Evolutionary conservation across 768 basidiomycete genomes (phyloP).

Genomic region (Fomitopsis serialis): DNA sequence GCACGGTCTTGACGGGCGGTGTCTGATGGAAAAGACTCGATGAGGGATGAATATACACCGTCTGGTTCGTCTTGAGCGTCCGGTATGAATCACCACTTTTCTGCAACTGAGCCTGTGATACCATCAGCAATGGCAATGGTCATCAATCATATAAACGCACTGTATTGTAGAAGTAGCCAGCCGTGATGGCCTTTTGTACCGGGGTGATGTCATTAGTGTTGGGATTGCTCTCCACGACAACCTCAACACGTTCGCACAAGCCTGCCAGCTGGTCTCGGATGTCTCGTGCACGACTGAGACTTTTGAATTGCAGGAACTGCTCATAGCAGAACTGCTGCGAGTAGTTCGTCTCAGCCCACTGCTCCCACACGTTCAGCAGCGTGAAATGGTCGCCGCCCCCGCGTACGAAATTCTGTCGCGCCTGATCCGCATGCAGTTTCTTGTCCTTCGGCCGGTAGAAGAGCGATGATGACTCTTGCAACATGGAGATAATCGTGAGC

Average conservation of each 20-base stretch:
- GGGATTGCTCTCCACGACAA: constrained; percentile 80
- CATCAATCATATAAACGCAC: constrained; percentile 33
- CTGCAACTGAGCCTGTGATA: constrained; percentile 74
- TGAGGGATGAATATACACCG: constrained; percentile 95
- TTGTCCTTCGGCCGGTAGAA: constrained; percentile 99
- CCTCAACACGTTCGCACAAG: constrained; percentile 94
- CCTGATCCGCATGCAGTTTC: constrained; percentile 95
- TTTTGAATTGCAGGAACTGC: constrained; percentile 93
- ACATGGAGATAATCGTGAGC: constrained; percentile 94
- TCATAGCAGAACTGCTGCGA: constrained; percentile 97
- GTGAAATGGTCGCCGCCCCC: constrained; percentile 98
- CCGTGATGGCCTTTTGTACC: constrained; percentile 90
- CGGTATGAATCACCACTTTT: constrained; percentile 97
- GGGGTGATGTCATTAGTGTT: constrained; percentile 92
- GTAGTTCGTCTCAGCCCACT: constrained; percentile 97
- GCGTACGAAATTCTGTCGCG: constrained; percentile 93
- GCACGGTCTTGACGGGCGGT: constrained; percentile 82
- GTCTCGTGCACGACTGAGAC: constrained; percentile 88
- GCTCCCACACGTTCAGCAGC: constrained; percentile 95
- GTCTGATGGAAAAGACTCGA: constrained; percentile 94
- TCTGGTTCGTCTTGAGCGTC: constrained; percentile 93
- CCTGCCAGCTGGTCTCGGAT: constrained; percentile 94
- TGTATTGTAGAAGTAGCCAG: constrained; percentile 95
- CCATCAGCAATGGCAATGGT: not conserved
- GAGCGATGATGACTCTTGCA: constrained; percentile 90